Evolutionary conservation across 345 rosid genomes (phyloP).

Genomic region (Litchi chinensis): DNA sequence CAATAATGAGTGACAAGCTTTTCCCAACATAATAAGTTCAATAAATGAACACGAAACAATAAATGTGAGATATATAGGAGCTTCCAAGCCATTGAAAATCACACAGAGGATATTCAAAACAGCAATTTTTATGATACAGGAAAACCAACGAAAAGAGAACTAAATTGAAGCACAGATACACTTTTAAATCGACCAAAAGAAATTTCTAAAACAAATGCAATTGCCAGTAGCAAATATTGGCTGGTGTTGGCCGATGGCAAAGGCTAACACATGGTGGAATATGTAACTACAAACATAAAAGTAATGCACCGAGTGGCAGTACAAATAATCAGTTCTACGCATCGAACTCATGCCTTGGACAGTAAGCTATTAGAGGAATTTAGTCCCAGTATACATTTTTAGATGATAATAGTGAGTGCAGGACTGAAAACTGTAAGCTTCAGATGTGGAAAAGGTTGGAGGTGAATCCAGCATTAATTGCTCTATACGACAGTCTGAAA

Average conservation of each 20-base stretch:
- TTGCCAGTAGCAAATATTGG: not conserved
- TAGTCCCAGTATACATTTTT: not conserved
- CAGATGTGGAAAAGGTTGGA: not conserved
- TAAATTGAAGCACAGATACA: slow-evolving; percentile 1
- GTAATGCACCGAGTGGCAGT: not conserved
- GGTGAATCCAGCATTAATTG: not conserved
- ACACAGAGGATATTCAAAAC: slow-evolving; percentile 6
- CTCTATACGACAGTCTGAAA: not conserved
- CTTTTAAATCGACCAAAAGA: not conserved
- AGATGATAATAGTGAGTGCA: not conserved
- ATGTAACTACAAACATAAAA: not conserved
- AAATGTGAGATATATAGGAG: not conserved
- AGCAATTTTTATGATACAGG: not conserved
- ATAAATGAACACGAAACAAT: not conserved
- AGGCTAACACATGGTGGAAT: not conserved
- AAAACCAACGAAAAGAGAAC: not conserved
- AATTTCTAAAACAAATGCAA: not conserved
- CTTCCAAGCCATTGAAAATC: not conserved
- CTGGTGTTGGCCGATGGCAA: not conserved
- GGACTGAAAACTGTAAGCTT: not conserved
- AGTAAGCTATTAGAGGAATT: not conserved
- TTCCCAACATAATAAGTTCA: not conserved
- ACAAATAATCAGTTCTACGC: not conserved
- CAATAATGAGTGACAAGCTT: not conserved
- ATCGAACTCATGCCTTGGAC: not conserved